Evolutionary conservation across 148 eudicot species (phyloP), one percentile per base, ranked within the genome.

Genomic region (Agrostemma githago): DNA sequence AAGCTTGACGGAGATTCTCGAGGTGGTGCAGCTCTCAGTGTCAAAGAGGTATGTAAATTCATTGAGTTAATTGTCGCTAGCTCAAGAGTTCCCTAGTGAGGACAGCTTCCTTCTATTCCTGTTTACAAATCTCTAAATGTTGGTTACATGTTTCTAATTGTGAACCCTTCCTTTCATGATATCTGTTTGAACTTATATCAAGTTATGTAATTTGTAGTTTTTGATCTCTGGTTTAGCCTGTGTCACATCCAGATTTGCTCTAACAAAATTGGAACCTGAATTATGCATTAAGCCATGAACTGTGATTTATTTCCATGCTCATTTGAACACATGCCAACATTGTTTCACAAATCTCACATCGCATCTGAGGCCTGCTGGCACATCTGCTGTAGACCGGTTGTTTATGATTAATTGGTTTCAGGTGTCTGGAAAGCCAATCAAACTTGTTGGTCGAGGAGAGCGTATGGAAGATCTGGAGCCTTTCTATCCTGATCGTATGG

Each of bases 351-450:
- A 51, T 12, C 56, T 51, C 56, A 0, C 56, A 51, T 11, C 17
- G 41, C 14, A 20, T 48, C 59, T 62, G 57, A 53, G 72, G 5
- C 42, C 3, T 64, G 76, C 60, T 65, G 54, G 57, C 6, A 12
- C 66, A 68, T 38, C 37, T n/a, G 54, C 65, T 53, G 41, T 75
- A 19, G 51, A 26, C 71, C 71, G 59, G 21, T 44, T 5, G 15
- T 53, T 75, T 59, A 57, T 64, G 46, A 58, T 19, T 58, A 62
- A 66, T 67, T 65, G 68, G 70, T 69, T 59, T 69, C 79, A 94
- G 98, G 98, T 94, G 57, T 94, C 98, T 57, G 98, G 98, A 82
- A 94, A 89, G 88, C 98, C 98, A 80, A 92, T 94, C 81, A 94
- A 94, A 77, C 98, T 94, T 73, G 98, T 94, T 37, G 97, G 98